phyloP scores from a whole-genome alignment of 371 early-diverging fungal species.

The Sporodiniella umbellata region DNA sequence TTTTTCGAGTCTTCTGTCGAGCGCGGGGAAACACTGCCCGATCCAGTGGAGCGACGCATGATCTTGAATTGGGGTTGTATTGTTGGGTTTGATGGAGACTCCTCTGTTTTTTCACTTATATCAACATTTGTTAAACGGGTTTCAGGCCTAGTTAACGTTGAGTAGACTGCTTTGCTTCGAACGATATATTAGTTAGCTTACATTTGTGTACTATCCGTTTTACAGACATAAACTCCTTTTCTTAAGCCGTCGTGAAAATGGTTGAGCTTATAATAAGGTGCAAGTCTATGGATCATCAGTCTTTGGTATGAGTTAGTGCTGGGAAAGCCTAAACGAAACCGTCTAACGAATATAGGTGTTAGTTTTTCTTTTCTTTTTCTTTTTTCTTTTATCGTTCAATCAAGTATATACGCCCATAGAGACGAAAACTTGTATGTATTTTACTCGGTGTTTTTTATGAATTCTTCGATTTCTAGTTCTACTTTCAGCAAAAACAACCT shows the following conservation, averaged over 20 bases:
- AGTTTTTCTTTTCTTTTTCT: no score
- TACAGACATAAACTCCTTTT: constrained; percentile 61
- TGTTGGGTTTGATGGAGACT: neutral
- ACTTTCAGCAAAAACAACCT: constrained; percentile 71
- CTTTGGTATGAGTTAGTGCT: constrained; percentile 79
- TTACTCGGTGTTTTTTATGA: constrained; percentile 63
- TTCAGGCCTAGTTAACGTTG: constrained; percentile 45
- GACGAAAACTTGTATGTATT: constrained; percentile 4
- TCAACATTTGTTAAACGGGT: constrained; percentile 48
- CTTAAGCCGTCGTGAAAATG: constrained; percentile 62
- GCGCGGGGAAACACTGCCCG: constrained; percentile 16
- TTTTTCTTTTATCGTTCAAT: neutral
- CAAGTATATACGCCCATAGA: no score
- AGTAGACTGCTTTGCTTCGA: no score
- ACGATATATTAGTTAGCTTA: constrained; percentile 31
- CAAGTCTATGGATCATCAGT: constrained; percentile 70
- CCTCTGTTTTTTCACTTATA: constrained; percentile 3
- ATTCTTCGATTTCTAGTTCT: constrained; percentile 64
- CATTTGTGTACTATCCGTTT: constrained; percentile 58
- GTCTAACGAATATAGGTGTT: constrained; percentile 25
- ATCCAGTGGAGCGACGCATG: constrained; percentile 43
- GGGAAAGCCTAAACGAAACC: constrained; percentile 62
- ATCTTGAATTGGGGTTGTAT: constrained; percentile 40
- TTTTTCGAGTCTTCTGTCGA: constrained; percentile 10
- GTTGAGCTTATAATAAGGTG: constrained; percentile 66